Conservation (phyloP, 1,284 basidiomycete genomes). For the Filobasidium uniguttulatum region DNA sequence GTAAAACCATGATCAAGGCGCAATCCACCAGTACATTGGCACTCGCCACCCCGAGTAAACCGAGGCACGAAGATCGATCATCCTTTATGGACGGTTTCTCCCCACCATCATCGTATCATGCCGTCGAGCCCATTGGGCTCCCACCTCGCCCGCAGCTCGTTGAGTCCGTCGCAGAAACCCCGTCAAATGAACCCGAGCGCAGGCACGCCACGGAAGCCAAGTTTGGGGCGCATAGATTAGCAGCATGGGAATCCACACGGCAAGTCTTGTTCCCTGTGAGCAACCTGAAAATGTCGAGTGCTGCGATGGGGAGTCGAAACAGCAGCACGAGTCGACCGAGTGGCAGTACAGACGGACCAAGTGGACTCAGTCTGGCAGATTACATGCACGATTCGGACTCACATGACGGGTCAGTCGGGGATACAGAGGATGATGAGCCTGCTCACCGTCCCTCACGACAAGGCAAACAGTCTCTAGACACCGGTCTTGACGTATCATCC, state of each 20-base stretch:
- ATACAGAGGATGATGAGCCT: no score
- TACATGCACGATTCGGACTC: constrained; percentile 1
- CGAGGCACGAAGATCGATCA: background rate
- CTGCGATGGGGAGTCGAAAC: background rate
- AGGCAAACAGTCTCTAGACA: no score
- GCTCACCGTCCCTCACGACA: no score
- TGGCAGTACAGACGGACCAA: no score
- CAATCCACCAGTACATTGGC: background rate
- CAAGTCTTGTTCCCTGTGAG: background rate
- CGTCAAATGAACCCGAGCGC: background rate
- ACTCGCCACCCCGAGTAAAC: background rate
- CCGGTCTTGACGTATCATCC: no score
- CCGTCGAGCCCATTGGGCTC: background rate
- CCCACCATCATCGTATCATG: background rate
- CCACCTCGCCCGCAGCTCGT: background rate
- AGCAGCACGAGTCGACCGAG: no score
- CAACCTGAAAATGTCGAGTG: background rate
- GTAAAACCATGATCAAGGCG: background rate
- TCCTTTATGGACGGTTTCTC: no score
- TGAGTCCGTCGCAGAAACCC: background rate
- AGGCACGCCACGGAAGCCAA: background rate
- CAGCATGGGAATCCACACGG: background rate
- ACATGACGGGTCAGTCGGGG: no score
- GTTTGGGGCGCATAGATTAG: background rate
- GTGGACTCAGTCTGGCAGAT: no score